Conservation (phyloP, 2,329 filamentous ascomycete species). For the Aureobasidium namibiae region DNA sequence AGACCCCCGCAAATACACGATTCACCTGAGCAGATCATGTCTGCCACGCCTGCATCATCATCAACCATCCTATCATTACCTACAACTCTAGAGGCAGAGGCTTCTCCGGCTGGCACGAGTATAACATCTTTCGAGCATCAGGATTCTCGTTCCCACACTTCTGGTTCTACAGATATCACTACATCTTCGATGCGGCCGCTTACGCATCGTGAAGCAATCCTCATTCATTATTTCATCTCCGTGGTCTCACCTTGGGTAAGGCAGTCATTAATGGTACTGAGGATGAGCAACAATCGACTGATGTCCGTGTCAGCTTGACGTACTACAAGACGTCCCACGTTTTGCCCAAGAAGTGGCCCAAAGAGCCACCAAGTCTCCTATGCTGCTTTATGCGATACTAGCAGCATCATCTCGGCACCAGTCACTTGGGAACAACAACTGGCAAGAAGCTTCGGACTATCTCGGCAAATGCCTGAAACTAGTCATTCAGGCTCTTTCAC, state of each 20-base stretch:
- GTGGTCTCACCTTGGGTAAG: not conserved
- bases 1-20: not conserved
- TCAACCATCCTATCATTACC: not conserved
- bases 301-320: not conserved
- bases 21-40: not conserved
- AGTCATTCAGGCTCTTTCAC: not conserved
- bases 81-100: not conserved
- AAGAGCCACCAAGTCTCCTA: not conserved
- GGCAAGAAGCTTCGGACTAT: not conserved
- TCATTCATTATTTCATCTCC: not conserved
- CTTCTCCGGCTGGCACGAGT: not conserved
- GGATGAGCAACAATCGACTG: not conserved
- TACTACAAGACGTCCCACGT: not conserved
- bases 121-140: not conserved
- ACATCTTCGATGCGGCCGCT: not conserved
- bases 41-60: not conserved
- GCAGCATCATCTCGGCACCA: not conserved
- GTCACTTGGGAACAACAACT: not conserved
- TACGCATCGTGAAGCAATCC: not conserved
- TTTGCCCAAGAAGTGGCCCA: not conserved
- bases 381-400: not conserved
- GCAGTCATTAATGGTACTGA: too few relatives aligned
- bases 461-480: not conserved
- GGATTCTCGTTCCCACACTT: not conserved
- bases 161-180: not conserved